phyloP scores from a whole-genome alignment of 1,139 yeast species.

The Kurtzmaniella quercitrusa region DNA sequence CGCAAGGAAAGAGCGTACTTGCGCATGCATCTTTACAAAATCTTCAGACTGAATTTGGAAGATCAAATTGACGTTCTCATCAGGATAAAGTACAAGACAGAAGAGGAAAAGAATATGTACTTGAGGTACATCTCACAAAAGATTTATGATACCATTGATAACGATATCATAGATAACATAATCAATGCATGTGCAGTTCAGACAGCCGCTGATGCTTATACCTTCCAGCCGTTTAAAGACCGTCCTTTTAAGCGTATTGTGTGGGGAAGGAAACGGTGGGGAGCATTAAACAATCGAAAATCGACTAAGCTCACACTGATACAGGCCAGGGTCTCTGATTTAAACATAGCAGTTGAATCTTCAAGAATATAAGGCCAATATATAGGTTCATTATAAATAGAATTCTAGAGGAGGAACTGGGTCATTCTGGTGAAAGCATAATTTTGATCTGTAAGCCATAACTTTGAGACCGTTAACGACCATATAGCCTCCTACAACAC shows the following conservation, averaged over 20 bases:
- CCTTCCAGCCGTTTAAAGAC: slow-evolving; percentile 24
- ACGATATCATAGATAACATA: slow-evolving; percentile 20
- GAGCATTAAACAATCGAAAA: neutral
- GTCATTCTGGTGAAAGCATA: too few relatives aligned
- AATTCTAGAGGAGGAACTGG: too few relatives aligned
- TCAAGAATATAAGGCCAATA: neutral
- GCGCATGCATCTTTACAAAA: slow-evolving; percentile 28
- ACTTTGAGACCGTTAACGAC: too few relatives aligned
- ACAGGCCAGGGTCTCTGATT: neutral
- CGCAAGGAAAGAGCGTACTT: slow-evolving; percentile 15
- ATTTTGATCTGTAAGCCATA: too few relatives aligned
- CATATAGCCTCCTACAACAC: too few relatives aligned
- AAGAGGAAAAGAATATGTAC: slow-evolving; percentile 22
- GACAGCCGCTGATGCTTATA: slow-evolving; percentile 12
- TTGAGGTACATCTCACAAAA: slow-evolving; percentile 21
- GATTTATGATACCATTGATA: slow-evolving; percentile 24
- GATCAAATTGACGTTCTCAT: slow-evolving; percentile 37
- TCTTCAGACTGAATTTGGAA: slow-evolving; percentile 35
- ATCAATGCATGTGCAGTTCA: slow-evolving; percentile 14
- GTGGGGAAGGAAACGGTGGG: slow-evolving; percentile 21
- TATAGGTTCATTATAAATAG: too few relatives aligned
- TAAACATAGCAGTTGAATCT: neutral
- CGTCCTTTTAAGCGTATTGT: slow-evolving; percentile 29
- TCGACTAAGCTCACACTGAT: neutral
- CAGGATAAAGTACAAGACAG: slow-evolving; percentile 32